A percentile compares a stretch with the other conserved stretches of the same genome.
Conservation (phyloP, 495 filamentous ascomycete genomes). For the Xanthoparmelia taractica region DNA sequence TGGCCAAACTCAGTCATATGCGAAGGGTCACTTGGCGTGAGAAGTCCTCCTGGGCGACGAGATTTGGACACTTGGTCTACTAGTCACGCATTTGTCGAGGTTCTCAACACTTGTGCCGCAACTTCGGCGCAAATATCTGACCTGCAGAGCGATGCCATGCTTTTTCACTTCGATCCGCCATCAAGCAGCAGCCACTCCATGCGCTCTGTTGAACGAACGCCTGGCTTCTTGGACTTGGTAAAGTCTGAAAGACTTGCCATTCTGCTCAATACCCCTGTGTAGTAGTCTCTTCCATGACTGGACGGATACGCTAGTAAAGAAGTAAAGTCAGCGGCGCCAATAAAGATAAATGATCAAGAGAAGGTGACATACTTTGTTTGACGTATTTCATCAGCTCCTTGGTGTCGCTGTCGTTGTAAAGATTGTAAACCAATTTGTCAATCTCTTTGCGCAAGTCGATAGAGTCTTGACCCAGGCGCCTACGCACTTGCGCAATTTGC, state of each 20-base stretch:
- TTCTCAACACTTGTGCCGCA: neutral
- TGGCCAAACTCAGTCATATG: neutral
- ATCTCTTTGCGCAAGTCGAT: constrained; percentile 16
- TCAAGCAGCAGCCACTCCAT: constrained; percentile 22
- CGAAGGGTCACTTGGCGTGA: neutral
- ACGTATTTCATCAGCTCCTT: constrained; percentile 19
- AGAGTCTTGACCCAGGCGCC: constrained; percentile 14
- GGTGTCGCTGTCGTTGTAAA: constrained; percentile 19
- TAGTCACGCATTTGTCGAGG: too few species aligned
- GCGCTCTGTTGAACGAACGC: constrained; percentile 17
- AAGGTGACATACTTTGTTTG: neutral
- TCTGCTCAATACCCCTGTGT: constrained; percentile 16
- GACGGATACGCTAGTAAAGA: constrained; percentile 8
- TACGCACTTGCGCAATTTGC: constrained; percentile 20
- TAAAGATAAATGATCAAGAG: neutral
- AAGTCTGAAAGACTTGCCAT: constrained; percentile 20
- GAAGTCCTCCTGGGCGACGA: neutral
- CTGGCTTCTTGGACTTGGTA: constrained; percentile 12
- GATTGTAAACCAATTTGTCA: constrained; percentile 13
- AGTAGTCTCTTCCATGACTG: constrained; percentile 18
- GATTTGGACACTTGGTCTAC: neutral
- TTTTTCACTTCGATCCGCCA: constrained; percentile 4
- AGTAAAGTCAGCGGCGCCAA: neutral
- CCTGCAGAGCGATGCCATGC: neutral
- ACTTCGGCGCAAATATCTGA: neutral